A percentile compares a stretch with the other conserved stretches of the same genome.
These are phyloP conservation scores for Globisporangium radiosum DNA, from an alignment of 352 stramenopile genomes.

Conservation along the genomic window DNA sequence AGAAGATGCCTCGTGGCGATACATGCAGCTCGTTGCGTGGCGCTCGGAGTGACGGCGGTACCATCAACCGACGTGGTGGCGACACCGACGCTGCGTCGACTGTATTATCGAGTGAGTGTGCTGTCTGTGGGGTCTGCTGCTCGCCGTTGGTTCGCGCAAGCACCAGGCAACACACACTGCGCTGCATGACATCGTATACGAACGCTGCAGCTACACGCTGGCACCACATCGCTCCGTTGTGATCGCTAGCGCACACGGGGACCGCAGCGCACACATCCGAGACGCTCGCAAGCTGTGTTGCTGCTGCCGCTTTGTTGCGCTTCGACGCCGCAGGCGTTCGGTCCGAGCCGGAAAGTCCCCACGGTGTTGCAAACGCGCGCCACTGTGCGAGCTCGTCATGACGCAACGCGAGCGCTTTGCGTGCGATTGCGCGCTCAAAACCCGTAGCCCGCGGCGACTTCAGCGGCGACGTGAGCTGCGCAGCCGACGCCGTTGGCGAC, in stretches of 20 bases:
- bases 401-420: constrained; percentile 8
- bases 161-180: neutral
- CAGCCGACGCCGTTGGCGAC: neutral
- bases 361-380: constrained; percentile 1
- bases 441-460: neutral
- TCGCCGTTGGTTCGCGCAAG: neutral
- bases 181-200: neutral
- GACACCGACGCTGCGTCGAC: no score
- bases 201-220: neutral
- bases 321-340: neutral
- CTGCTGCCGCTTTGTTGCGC: neutral
- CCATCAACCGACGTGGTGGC: no score
- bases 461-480: no score
- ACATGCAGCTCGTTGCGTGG: neutral
- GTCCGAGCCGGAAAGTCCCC: constrained; percentile 1
- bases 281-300: neutral
- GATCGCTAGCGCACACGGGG: no score
- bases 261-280: no score
- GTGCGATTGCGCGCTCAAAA: constrained; percentile 9
- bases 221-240: neutral
- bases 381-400: constrained; percentile 7
- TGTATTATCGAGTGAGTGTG: no score
- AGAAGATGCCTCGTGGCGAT: constrained; percentile 19
- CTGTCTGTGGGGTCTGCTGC: no score
- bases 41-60: no score